Conservation (phyloP, 139 green algal genomes). For the Trebouxia sp. region DNA sequence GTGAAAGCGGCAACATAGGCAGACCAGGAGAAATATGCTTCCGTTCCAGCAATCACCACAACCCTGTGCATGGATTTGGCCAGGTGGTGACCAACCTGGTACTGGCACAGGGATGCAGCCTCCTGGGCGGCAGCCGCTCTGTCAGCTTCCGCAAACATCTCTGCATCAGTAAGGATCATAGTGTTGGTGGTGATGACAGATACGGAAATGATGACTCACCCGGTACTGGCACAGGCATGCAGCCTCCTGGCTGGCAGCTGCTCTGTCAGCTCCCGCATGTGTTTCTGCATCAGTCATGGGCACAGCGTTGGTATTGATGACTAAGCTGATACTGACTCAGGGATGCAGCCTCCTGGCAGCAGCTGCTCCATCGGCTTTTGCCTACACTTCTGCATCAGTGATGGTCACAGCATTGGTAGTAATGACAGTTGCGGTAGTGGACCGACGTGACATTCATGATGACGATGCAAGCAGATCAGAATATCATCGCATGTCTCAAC, state of each 20-base stretch:
- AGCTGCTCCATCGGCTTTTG: not conserved
- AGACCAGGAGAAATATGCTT: constrained; percentile 50
- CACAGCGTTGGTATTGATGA: too few relatives aligned
- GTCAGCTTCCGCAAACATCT: not conserved
- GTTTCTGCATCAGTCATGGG: not conserved
- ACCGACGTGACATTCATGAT: too few relatives aligned
- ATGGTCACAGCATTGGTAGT: too few relatives aligned
- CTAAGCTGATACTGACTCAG: constrained; percentile 5
- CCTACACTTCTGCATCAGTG: not conserved
- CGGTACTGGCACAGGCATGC: not conserved
- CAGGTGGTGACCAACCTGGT: constrained; percentile 10
- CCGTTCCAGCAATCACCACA: not conserved
- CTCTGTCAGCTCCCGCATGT: not conserved
- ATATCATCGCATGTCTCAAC: too few relatives aligned
- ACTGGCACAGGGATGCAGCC: not conserved
- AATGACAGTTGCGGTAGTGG: too few relatives aligned
- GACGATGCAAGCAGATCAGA: too few relatives aligned
- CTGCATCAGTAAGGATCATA: not conserved
- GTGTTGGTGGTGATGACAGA: too few relatives aligned
- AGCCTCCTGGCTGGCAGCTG: not conserved
- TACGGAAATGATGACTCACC: not conserved
- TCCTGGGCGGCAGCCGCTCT: not conserved
- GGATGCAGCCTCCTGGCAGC: not conserved
- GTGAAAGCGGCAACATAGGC: constrained; percentile 43
- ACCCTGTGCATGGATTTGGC: not conserved